These are phyloP conservation scores for Gamarada debralockiae DNA, from an alignment of 495 filamentous ascomycete genomes.

Conservation along the genomic window DNA sequence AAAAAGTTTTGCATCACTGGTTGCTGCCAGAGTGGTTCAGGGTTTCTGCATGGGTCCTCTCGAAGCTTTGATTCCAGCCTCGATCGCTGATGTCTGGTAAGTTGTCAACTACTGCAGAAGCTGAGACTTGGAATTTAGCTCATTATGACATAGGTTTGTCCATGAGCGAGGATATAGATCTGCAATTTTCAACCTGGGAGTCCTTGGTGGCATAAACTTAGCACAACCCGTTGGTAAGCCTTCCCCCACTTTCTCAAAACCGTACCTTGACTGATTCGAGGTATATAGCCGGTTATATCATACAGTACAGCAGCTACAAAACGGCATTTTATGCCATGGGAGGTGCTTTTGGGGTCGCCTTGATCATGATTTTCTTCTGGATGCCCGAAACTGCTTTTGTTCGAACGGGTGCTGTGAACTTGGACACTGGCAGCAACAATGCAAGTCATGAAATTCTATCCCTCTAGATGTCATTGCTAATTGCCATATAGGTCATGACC, in stretches of 20 bases:
- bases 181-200: conserved; percentile 21
- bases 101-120: background rate
- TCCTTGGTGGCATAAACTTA: conserved; percentile 36
- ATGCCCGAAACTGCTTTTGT: conserved; percentile 40
- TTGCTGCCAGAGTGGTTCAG: conserved; percentile 27
- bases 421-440: conserved; percentile 31
- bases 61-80: conserved; percentile 52
- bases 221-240: conserved; percentile 38
- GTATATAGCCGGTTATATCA: conserved; percentile 29
- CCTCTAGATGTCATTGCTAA: background rate
- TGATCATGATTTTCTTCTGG: conserved; percentile 39
- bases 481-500: background rate
- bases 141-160: conserved; percentile 22
- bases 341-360: conserved; percentile 33
- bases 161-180: conserved; percentile 27
- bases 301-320: conserved; percentile 32
- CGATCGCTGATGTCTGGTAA: conserved; percentile 46
- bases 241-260: no score
- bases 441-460: background rate
- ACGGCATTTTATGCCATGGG: conserved; percentile 36
- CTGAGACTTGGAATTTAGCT: background rate
- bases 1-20: conserved; percentile 21
- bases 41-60: conserved; percentile 45
- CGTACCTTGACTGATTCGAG: no score
- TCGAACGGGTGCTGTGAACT: conserved; percentile 30